Evolutionary conservation across 2,329 filamentous ascomycete species (phyloP).

Genomic region (Coniosporium tulheliwenetii): DNA sequence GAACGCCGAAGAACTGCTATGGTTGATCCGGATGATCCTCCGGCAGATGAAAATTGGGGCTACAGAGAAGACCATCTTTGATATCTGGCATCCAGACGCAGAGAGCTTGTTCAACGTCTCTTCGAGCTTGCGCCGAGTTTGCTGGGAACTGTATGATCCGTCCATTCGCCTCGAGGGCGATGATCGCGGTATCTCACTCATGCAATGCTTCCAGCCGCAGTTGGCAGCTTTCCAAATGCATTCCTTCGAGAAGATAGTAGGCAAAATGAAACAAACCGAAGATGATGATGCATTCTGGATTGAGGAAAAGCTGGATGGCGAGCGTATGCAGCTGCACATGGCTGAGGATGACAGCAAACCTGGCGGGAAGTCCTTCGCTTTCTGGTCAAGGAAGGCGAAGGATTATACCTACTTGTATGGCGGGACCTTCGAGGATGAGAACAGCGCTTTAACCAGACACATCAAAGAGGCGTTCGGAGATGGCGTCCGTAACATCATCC

Average conservation of each 20-base stretch:
- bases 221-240: constrained; percentile 83
- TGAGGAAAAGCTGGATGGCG: constrained; percentile 93
- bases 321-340: constrained; percentile 96
- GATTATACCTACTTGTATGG: constrained; percentile 95
- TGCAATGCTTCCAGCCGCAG: constrained; percentile 95
- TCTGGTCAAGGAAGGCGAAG: constrained; percentile 93
- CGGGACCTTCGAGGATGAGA: constrained; percentile 54
- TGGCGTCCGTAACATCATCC: constrained; percentile 69
- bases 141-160: constrained; percentile 79
- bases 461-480: constrained; percentile 61
- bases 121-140: constrained; percentile 76
- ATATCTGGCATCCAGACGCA: constrained; percentile 41
- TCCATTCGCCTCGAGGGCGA: constrained; percentile 57
- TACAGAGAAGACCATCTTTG: constrained; percentile 76
- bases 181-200: constrained; percentile 59
- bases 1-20: constrained; percentile 86
- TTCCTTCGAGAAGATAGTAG: constrained; percentile 65
- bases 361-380: constrained; percentile 61
- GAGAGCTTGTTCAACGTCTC: constrained; percentile 65
- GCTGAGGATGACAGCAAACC: constrained; percentile 48
- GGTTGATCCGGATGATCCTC: constrained; percentile 86
- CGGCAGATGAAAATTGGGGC: constrained; percentile 63
- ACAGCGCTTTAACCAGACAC: constrained; percentile 65
- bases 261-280: constrained; percentile 47
- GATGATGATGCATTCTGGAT: constrained; percentile 81